Percentiles rank a stretch among this genome's conserved stretches.
Evolutionary conservation across 805 yeast genomes (phyloP).

Genomic region (Yamadazyma kitorensis): DNA sequence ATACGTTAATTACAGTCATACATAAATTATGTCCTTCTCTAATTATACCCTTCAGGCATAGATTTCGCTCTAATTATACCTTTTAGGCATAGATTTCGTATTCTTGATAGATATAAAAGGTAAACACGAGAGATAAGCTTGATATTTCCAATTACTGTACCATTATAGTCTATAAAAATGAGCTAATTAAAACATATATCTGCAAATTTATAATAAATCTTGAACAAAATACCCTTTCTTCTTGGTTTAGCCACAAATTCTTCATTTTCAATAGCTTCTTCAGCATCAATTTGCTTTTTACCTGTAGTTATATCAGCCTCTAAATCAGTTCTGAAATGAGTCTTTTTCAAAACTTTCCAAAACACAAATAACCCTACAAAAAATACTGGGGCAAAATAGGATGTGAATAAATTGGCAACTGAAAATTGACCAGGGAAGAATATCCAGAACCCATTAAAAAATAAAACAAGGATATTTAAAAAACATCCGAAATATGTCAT

Average conservation of each 20-base stretch:
- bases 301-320: constrained; percentile 38
- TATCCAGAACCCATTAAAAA: constrained; percentile 42
- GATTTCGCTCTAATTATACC: too few species aligned
- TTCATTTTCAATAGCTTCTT: constrained; percentile 28
- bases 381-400: constrained; percentile 37
- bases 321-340: constrained; percentile 24
- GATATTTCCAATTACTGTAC: too few species aligned
- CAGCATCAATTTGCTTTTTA: constrained; percentile 30
- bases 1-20: too few species aligned
- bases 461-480: constrained; percentile 22
- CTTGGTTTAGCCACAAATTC: constrained; percentile 17
- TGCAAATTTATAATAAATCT: constrained; percentile 13
- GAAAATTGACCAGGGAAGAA: constrained; percentile 36
- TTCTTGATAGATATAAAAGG: too few species aligned
- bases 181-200: constrained; percentile 14
- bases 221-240: constrained; percentile 21
- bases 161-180: too few species aligned
- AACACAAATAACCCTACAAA: constrained; percentile 20
- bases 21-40: too few species aligned
- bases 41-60: too few species aligned
- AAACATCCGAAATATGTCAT: constrained; percentile 23
- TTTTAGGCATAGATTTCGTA: too few species aligned
- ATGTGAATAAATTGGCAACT: constrained; percentile 33
- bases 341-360: constrained; percentile 33
- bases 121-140: too few species aligned